Evolutionary conservation across 306 rosid genomes (phyloP), one percentile per base, ranked within the genome.

Genomic region (Castanea mollissima): DNA sequence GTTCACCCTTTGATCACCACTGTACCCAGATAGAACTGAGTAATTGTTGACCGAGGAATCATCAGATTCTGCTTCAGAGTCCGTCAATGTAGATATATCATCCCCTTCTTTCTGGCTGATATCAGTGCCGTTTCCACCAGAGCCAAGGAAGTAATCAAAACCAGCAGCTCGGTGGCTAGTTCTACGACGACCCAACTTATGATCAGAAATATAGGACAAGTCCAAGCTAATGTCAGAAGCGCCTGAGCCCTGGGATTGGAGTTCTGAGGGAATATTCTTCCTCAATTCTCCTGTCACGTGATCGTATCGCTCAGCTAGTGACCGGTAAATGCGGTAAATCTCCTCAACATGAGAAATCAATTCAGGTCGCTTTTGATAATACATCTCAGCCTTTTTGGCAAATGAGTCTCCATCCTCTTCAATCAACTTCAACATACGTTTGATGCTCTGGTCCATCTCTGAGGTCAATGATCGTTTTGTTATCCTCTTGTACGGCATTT

Each of bases 361-460:
- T 67, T 91, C 97, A 15, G 99, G 99, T 72, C 99, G 87, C 86
- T 89, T 95, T 82, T 93, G 92, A 82, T 95, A 93, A 88, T 95
- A 95, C 99, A 95, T 95, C 79, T 96, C 98, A 70, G 93, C 99
- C 77, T 85, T 96, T 82, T 88, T 96, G 29, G 99, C 99, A 74
- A 93, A 91, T 54, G 99, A 91, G 86, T 96, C 99, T 59, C 92
- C 99, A 84, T 95, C 98, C 74, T 91, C 92, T 83, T 95, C 99
- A 32, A 95, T 86, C 83, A 95, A 85, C 96, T 88, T 93, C 94
- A 95, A 75, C 97, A 96, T 96, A 54, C 88, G 93, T 74, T 96
- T 96, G 85, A 93, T 83, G 70, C 85, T 84, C 73, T 79, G 85
- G 82, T 95, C 99, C 98, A 95, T 95, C 82, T 91, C 99, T 96